Percentiles rank a stretch among this genome's conserved stretches.
These are phyloP conservation scores for Lodderomyces pseudojiufengensis DNA, from an alignment of 1,139 yeast species.

Conservation along the genomic window DNA sequence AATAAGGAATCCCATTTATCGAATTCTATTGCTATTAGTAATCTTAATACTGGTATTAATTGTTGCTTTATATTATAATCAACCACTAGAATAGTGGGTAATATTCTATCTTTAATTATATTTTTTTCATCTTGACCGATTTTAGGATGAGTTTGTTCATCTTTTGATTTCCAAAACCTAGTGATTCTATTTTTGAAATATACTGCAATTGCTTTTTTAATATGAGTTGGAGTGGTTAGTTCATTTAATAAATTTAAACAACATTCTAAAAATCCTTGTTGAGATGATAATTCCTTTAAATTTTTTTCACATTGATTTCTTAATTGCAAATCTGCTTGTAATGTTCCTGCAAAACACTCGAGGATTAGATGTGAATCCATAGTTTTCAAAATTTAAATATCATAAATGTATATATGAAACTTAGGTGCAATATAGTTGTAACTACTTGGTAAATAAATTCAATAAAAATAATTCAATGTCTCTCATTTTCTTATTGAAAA, in stretches of 20 bases:
- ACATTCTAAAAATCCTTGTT: slow-evolving; percentile 77
- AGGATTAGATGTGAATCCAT: slow-evolving; percentile 71
- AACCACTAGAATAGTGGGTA: slow-evolving; percentile 38
- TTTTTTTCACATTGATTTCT: slow-evolving; percentile 70
- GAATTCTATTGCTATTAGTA: slow-evolving; percentile 65
- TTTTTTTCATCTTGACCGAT: slow-evolving; percentile 73
- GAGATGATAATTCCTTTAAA: slow-evolving; percentile 51
- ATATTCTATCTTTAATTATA: slow-evolving; percentile 58
- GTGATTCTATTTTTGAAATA: slow-evolving; percentile 77
- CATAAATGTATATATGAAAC: too few species aligned
- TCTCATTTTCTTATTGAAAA: too few species aligned
- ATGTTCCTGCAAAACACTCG: slow-evolving; percentile 78
- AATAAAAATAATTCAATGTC: too few species aligned
- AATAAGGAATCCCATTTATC: slow-evolving; percentile 66
- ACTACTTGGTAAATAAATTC: too few species aligned
- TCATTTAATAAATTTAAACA: slow-evolving; percentile 66
- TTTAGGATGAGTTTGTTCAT: slow-evolving; percentile 8
- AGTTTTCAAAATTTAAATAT: background rate
- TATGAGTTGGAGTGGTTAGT: slow-evolving; percentile 47
- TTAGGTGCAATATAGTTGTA: too few species aligned
- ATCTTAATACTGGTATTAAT: slow-evolving; percentile 65
- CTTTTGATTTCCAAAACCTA: slow-evolving; percentile 54
- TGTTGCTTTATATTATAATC: slow-evolving; percentile 55
- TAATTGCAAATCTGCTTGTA: slow-evolving; percentile 60
- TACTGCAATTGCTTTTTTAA: slow-evolving; percentile 79